A percentile compares a stretch with the other conserved stretches of the same genome.
Evolutionary conservation across 1,139 yeast species (phyloP).

Genomic region (Nakaseomyces delphensis): DNA sequence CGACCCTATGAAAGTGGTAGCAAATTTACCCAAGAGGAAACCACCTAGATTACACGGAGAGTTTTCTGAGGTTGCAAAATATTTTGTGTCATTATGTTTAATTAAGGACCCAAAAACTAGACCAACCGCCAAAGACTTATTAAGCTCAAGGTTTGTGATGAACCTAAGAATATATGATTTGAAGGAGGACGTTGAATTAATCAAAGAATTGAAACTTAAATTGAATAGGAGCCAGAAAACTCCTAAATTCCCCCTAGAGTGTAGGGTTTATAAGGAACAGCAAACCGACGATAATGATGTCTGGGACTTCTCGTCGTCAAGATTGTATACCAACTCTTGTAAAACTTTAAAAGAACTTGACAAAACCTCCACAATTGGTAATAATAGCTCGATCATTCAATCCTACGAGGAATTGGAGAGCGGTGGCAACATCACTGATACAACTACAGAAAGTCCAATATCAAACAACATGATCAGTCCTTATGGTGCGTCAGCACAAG

Average conservation of each 20-base stretch:
- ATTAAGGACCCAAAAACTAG: conserved; percentile 48
- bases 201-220: conserved; percentile 20
- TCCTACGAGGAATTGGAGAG: background rate
- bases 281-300: conserved; percentile 6
- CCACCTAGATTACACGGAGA: conserved; percentile 50
- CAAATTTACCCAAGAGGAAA: conserved; percentile 58
- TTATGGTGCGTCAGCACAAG: conserved; percentile 10
- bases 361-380: background rate
- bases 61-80: conserved; percentile 46
- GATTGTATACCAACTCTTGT: background rate
- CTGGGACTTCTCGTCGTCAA: conserved; percentile 22
- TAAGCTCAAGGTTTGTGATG: conserved; percentile 42
- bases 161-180: conserved; percentile 14
- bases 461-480: conserved; percentile 13
- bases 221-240: conserved; percentile 15
- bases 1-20: conserved; percentile 68
- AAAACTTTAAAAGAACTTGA: background rate
- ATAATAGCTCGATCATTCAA: background rate
- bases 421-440: background rate
- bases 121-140: conserved; percentile 40
- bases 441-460: conserved; percentile 8
- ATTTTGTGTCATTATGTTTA: conserved; percentile 53
- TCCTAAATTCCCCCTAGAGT: conserved; percentile 29
- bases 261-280: conserved; percentile 24
- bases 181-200: conserved; percentile 28